Evolutionary conservation across 805 yeast species (phyloP).

Genomic region (Saturnispora serradocipensis): DNA sequence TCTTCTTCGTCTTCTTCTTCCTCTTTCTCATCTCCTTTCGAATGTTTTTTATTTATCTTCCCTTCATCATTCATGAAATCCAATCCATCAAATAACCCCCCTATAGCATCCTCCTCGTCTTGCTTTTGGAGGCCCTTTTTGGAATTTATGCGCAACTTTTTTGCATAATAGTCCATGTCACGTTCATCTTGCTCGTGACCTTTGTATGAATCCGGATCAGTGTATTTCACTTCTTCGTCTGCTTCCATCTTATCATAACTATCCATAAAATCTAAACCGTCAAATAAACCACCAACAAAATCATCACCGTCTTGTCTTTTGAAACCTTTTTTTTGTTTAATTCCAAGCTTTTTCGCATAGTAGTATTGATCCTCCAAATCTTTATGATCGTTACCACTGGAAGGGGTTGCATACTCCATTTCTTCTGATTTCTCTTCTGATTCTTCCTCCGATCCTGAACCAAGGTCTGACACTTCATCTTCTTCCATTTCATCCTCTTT

Average conservation of each 20-base stretch:
- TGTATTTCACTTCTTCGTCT: slow-evolving; percentile 12
- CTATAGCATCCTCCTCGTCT: slow-evolving; percentile 68
- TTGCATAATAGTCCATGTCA: slow-evolving; percentile 76
- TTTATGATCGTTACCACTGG: slow-evolving; percentile 2
- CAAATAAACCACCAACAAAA: slow-evolving; percentile 69
- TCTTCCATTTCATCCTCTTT: slow-evolving; percentile 22
- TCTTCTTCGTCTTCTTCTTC: slow-evolving; percentile 15
- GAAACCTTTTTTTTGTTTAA: slow-evolving; percentile 47
- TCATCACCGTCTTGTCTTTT: slow-evolving; percentile 58
- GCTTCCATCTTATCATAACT: slow-evolving; percentile 10
- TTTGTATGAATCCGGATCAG: not conserved
- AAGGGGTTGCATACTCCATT: slow-evolving; percentile 5
- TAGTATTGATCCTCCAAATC: slow-evolving; percentile 76
- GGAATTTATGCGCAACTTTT: slow-evolving; percentile 60
- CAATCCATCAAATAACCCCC: slow-evolving; percentile 70
- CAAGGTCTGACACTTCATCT: slow-evolving; percentile 13
- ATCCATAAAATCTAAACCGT: slow-evolving; percentile 41
- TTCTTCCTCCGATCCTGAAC: slow-evolving; percentile 9
- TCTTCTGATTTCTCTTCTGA: slow-evolving; percentile 19
- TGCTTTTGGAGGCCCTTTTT: slow-evolving; percentile 41
- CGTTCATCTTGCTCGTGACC: slow-evolving; percentile 44
- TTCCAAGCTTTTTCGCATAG: slow-evolving; percentile 75
- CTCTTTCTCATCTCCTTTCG: not conserved
- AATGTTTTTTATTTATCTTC: not conserved
- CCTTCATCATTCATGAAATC: slow-evolving; percentile 30